phyloP scores from a whole-genome alignment of 345 rosid species.

The Bretschneidera sinensis region DNA sequence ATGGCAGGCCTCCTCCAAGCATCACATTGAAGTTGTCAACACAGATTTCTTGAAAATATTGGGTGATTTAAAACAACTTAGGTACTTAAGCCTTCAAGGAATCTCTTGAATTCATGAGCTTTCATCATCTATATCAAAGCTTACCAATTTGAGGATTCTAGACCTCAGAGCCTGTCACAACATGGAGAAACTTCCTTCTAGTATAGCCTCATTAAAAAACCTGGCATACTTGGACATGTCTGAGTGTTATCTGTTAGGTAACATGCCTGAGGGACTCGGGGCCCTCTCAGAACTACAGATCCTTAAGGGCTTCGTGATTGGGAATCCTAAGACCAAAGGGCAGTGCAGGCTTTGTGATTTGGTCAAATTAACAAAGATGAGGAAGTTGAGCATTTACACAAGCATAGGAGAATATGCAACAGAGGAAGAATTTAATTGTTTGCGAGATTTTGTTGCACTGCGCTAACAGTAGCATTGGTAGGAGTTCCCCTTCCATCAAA shows the following conservation, averaged over 20 bases:
- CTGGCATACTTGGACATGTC: conserved; percentile 33
- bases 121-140: conserved; percentile 16
- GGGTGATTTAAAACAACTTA: conserved; percentile 17
- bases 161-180: conserved; percentile 37
- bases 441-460: no score
- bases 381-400: conserved; percentile 28
- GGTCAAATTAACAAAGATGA: conserved; percentile 11
- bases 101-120: conserved; percentile 31
- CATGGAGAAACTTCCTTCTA: conserved; percentile 32
- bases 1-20: conserved; percentile 23
- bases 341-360: conserved; percentile 17
- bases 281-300: conserved; percentile 24
- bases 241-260: conserved; percentile 34
- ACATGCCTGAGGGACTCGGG: conserved; percentile 26
- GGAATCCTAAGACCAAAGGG: background rate
- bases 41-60: conserved; percentile 23
- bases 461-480: conserved; percentile 28
- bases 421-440: background rate
- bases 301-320: conserved; percentile 33
- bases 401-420: conserved; percentile 4
- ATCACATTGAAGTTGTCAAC: conserved; percentile 37
- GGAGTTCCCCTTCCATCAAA: background rate
- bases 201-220: conserved; percentile 13
- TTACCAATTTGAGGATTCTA: conserved; percentile 25
- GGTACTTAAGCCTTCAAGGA: conserved; percentile 38